These are phyloP conservation scores for Phylloporus gajari DNA, from an alignment of 1,284 basidiomycete genomes.

Conservation along the genomic window DNA sequence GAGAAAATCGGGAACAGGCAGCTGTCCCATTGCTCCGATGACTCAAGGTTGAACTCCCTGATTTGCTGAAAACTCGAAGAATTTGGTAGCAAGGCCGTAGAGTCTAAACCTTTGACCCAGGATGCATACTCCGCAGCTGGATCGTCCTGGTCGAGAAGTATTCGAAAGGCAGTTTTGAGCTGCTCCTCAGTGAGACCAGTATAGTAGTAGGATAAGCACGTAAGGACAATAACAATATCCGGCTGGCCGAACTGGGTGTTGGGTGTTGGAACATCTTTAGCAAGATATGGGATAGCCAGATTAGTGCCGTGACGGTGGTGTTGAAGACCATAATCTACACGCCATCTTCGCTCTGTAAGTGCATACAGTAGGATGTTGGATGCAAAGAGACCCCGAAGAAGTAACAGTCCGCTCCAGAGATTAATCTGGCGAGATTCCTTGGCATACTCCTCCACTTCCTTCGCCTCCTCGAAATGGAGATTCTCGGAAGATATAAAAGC, in stretches of 20 bases:
- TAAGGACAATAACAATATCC: slow-evolving; percentile 56
- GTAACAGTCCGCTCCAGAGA: slow-evolving; percentile 48
- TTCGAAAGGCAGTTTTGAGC: slow-evolving; percentile 46
- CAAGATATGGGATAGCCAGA: slow-evolving; percentile 61
- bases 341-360: slow-evolving; percentile 58
- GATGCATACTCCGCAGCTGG: slow-evolving; percentile 52
- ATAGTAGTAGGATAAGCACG: slow-evolving; percentile 62
- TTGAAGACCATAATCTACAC: slow-evolving; percentile 61
- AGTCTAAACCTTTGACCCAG: slow-evolving; percentile 50
- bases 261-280: slow-evolving; percentile 60
- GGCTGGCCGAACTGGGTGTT: slow-evolving; percentile 64
- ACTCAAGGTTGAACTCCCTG: slow-evolving; percentile 53
- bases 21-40: slow-evolving; percentile 45
- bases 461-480: slow-evolving; percentile 27
- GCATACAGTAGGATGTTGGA: slow-evolving; percentile 54
- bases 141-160: slow-evolving; percentile 54
- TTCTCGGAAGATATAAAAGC: slow-evolving; percentile 33
- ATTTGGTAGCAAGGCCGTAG: not conserved
- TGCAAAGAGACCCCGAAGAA: slow-evolving; percentile 55
- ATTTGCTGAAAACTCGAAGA: slow-evolving; percentile 24
- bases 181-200: slow-evolving; percentile 53
- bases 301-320: slow-evolving; percentile 47
- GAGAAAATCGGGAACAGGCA: slow-evolving; percentile 48
- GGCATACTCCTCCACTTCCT: slow-evolving; percentile 25
- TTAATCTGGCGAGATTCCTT: not conserved